phyloP scores from a whole-genome alignment of 345 rosid species.

The Noccaea bulbosa region DNA sequence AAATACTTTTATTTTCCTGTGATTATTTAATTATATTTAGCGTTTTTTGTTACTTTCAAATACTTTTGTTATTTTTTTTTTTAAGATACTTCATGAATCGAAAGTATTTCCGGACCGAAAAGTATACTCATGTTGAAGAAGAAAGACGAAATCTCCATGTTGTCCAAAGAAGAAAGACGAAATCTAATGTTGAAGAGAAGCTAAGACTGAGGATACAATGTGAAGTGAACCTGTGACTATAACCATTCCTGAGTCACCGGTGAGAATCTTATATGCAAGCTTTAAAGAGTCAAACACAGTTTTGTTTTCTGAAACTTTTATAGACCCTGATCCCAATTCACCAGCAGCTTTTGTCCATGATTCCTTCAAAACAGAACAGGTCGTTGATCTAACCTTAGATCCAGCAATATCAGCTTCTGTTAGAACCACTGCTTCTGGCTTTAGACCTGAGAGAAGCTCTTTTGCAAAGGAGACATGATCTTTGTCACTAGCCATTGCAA shows the following conservation, averaged over 20 bases:
- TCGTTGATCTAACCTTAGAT: conserved; percentile 64
- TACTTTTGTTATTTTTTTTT: too few relatives aligned
- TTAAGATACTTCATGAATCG: too few relatives aligned
- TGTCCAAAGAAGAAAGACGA: too few relatives aligned
- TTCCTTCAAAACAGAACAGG: conserved; percentile 56
- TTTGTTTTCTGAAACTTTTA: conserved; percentile 31
- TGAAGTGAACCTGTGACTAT: conserved; percentile 43
- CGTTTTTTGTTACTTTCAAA: too few relatives aligned
- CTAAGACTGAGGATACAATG: conserved; percentile 39
- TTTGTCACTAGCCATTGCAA: conserved; percentile 93
- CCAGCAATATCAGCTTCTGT: conserved; percentile 82
- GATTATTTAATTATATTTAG: too few relatives aligned
- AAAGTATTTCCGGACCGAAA: too few relatives aligned
- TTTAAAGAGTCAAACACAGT: conserved; percentile 24
- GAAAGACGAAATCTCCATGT: too few relatives aligned
- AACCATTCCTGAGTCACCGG: conserved; percentile 26
- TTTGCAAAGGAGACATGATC: conserved; percentile 84
- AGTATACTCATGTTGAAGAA: too few relatives aligned
- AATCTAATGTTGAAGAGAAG: conserved; percentile 28
- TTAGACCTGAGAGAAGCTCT: conserved; percentile 65
- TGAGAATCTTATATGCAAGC: conserved; percentile 34
- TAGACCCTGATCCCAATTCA: conserved; percentile 49
- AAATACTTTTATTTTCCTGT: too few relatives aligned
- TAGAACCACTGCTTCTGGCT: conserved; percentile 61
- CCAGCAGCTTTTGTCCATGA: conserved; percentile 68